Base-by-base conservation (phyloP, 441 rosid species). In the Gossypium gossypioides region DNA sequence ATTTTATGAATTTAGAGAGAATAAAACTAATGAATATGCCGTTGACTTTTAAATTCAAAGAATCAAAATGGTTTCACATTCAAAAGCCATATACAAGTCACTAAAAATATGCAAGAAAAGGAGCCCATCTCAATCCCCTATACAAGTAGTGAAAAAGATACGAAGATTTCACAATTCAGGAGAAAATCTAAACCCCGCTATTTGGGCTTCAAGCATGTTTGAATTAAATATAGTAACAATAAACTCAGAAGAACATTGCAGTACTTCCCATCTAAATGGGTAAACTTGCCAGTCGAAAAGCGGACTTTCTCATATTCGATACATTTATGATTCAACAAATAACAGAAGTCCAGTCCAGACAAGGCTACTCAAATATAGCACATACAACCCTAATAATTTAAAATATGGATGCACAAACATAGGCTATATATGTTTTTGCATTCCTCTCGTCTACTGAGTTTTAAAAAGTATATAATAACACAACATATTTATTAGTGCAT, bases 41-140 rank as follows among this genome's bases (percentile, higher is more conserved):
- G 52, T 69, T 40, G 63, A 44, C 9, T 73, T 58, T 51, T 57
- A 55, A 76, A 79, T 15, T 34, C 42, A 2, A 59, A 75, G 18
- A 58, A 51, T 27, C 29, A 12, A 60, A 72, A 58, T 25, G 32
- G 19, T 12, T 48, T 18, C 60, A 48, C 16, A 1, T 61, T 29
- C 59, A 60, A 40, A 34, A 19, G 52, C 12, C 63, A 55, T 40
- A 22, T 18, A 34, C 29, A 37, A 37, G 48, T 68, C 60, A 27
- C 71, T 15, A 25, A 66, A 44, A 27, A 8, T 29, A 5, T 16
- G 59, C n/a, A 18, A 68, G 16, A 50, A 50, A 48, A 3, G 16
- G 29, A 4, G 60, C 46, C 58, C 25, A 16, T 55, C 56, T 25
- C 63, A 69, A 29, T 69, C 32, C 63, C 50, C 19, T 64, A 57